Percentiles rank a stretch among this genome's conserved stretches.
phyloP scores from a whole-genome alignment of 805 yeast genomes.

The Hanseniaspora thailandica region DNA sequence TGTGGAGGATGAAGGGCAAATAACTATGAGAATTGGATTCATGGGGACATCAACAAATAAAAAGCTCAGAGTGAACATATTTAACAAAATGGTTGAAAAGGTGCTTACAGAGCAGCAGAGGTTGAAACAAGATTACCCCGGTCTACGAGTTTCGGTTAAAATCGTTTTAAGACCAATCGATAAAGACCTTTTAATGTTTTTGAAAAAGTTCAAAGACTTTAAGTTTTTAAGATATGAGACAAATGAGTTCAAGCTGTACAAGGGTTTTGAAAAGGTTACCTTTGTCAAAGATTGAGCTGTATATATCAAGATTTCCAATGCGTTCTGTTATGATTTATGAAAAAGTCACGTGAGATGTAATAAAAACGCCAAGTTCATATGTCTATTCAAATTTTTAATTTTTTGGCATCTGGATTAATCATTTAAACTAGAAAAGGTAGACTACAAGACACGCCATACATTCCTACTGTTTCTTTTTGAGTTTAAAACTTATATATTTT shows the following conservation, averaged over 20 bases:
- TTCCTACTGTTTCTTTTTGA: no score
- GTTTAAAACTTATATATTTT: no score
- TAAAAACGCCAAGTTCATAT: no score
- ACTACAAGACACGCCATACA: no score
- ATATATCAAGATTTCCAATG: no score
- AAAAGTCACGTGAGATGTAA: no score
- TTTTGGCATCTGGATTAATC: no score
- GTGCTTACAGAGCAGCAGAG: not conserved
- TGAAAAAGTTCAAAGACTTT: not conserved
- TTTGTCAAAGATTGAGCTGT: not conserved
- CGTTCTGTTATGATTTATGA: no score
- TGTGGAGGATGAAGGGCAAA: not conserved
- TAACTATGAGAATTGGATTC: slow-evolving; percentile 5
- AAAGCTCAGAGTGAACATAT: slow-evolving; percentile 1
- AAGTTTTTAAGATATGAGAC: not conserved
- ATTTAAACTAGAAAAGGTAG: no score
- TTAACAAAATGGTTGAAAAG: slow-evolving; percentile 1
- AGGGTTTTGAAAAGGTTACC: not conserved
- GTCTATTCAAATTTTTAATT: no score
- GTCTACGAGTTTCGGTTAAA: not conserved
- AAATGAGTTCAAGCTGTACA: not conserved
- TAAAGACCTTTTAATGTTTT: not conserved
- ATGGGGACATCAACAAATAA: slow-evolving; percentile 11
- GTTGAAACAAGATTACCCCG: not conserved
- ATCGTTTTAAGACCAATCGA: not conserved